These are phyloP conservation scores for Mycena leptocephala DNA, from an alignment of 768 basidiomycete species.

Conservation along the genomic window DNA sequence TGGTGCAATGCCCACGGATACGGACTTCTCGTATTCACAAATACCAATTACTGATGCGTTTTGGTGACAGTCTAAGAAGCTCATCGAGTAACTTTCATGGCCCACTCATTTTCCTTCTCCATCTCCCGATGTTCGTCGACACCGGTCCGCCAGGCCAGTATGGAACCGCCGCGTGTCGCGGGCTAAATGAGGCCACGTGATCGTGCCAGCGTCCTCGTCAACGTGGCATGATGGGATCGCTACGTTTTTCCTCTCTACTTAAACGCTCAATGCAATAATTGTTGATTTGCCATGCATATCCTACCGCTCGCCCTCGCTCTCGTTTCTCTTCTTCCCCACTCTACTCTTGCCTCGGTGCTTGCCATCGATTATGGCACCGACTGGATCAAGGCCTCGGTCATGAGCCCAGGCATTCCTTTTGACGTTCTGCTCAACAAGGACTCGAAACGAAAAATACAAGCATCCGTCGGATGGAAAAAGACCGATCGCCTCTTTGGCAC, in stretches of 20 bases:
- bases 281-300: constrained; percentile 53
- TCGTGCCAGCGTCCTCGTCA: neutral
- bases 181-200: neutral
- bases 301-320: constrained; percentile 58
- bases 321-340: constrained; percentile 57
- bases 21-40: too few species aligned
- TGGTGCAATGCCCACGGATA: too few species aligned
- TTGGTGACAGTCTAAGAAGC: too few species aligned
- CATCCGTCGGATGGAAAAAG: constrained; percentile 93
- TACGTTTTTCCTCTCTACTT: constrained; percentile 15
- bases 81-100: too few species aligned
- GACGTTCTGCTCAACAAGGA: constrained; percentile 98
- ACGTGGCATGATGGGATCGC: constrained; percentile 3
- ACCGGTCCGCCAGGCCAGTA: neutral
- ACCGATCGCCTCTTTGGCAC: constrained; percentile 91
- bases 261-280: constrained; percentile 18
- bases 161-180: neutral
- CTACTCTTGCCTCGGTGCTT: constrained; percentile 82
- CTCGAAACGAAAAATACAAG: constrained; percentile 95
- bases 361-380: constrained; percentile 99
- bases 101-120: too few species aligned
- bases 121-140: too few species aligned
- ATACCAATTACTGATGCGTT: too few species aligned
- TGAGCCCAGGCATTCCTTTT: constrained; percentile 95
- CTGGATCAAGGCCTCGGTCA: constrained; percentile 96